Percentiles rank a stretch among this genome's conserved stretches.
phyloP scores from a whole-genome alignment of 768 basidiomycete genomes.

The Rhodotorula sphaerocarpa region DNA sequence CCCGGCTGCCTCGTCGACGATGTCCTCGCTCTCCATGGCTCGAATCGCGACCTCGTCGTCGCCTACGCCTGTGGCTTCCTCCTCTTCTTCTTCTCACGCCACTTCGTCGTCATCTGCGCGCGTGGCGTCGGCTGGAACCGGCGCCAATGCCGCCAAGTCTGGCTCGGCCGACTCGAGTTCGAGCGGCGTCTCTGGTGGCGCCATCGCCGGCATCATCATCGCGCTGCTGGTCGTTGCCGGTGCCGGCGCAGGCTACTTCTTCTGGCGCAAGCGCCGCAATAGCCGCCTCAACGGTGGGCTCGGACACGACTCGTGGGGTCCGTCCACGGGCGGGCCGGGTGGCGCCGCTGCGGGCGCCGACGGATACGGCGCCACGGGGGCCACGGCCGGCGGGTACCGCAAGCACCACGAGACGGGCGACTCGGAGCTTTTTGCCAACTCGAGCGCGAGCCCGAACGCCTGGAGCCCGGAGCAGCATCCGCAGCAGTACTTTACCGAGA shows the following conservation, averaged over 20 bases:
- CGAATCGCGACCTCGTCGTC: not conserved
- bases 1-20: not conserved
- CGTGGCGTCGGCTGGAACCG: not conserved
- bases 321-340: not conserved
- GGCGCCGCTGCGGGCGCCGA: not conserved
- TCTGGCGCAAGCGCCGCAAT: constrained; percentile 12
- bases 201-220: constrained; percentile 26
- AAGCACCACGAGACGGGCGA: constrained; percentile 29
- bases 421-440: constrained; percentile 1
- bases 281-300: not conserved
- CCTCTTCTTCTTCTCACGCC: not conserved
- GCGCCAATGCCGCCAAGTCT: not conserved
- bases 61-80: not conserved
- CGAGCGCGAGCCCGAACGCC: constrained; percentile 6
- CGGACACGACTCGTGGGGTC: not conserved
- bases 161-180: not conserved
- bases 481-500: constrained; percentile 1
- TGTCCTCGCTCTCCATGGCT: not conserved
- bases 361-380: not conserved
- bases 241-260: constrained; percentile 8
- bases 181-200: constrained; percentile 16
- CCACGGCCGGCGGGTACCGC: not conserved
- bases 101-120: constrained; percentile 3
- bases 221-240: constrained; percentile 20
- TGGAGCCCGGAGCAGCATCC: not conserved